phyloP scores from a whole-genome alignment of 768 basidiomycete species.

The Myochromella boudieri region DNA sequence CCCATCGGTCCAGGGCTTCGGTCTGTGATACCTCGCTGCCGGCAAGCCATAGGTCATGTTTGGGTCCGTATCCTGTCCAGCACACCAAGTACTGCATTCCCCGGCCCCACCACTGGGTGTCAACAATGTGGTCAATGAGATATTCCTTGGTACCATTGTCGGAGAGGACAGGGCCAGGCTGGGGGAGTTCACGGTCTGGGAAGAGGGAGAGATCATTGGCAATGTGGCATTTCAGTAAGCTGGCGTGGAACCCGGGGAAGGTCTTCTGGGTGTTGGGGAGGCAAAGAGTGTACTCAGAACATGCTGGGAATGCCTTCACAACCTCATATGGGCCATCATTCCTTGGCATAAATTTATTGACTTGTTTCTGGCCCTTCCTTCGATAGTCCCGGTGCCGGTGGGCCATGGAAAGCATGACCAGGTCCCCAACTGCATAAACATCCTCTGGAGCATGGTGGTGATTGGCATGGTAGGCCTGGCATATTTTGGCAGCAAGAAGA shows the following conservation, averaged over 20 bases:
- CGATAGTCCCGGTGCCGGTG: slow-evolving; percentile 15
- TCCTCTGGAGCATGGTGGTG: too few species aligned
- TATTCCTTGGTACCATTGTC: slow-evolving; percentile 23
- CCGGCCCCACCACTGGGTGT: slow-evolving; percentile 17
- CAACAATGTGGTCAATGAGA: slow-evolving; percentile 24
- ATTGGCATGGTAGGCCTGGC: too few species aligned
- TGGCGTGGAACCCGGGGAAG: too few species aligned
- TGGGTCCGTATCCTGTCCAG: slow-evolving; percentile 25
- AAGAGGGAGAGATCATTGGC: slow-evolving; percentile 31
- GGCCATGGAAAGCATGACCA: not conserved
- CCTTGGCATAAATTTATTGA: slow-evolving; percentile 37
- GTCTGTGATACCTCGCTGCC: not conserved
- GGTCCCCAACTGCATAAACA: too few species aligned
- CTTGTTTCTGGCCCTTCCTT: slow-evolving; percentile 16
- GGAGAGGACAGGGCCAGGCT: slow-evolving; percentile 19
- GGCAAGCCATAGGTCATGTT: not conserved
- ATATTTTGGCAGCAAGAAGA: too few species aligned
- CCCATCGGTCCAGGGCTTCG: not conserved
- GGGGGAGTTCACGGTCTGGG: slow-evolving; percentile 19
- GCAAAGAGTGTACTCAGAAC: too few species aligned
- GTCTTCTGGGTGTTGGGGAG: slow-evolving; percentile 24
- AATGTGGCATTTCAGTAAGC: slow-evolving; percentile 22
- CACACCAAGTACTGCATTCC: slow-evolving; percentile 28
- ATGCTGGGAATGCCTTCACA: slow-evolving; percentile 12
- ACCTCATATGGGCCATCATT: slow-evolving; percentile 29